Evolutionary conservation across 768 basidiomycete genomes (phyloP).

Genomic region (Peribolospora baueri): DNA sequence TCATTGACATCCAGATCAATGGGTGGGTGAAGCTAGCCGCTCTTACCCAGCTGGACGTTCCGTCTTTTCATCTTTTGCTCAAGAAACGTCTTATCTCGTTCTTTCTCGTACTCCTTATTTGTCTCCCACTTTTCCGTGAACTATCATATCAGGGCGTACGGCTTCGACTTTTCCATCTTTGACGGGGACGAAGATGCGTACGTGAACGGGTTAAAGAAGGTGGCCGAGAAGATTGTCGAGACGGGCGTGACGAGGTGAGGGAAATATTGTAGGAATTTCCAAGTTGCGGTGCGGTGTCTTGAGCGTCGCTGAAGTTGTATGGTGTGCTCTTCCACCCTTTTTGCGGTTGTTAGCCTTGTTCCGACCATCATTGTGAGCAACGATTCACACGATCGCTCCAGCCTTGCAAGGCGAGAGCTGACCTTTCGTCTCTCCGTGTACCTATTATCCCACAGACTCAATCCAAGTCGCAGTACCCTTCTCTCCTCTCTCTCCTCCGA

Average conservation of each 20-base stretch:
- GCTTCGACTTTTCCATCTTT: conserved; percentile 66
- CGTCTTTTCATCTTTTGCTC: too few species aligned
- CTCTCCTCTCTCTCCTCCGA: conserved; percentile 37
- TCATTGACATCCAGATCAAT: conserved; percentile 71
- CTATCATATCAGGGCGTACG: conserved; percentile 28
- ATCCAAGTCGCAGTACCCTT: conserved; percentile 27
- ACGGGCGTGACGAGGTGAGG: conserved; percentile 68
- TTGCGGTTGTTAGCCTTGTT: too few species aligned
- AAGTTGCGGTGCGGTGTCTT: too few species aligned
- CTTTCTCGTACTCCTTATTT: too few species aligned
- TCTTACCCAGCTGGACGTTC: too few species aligned
- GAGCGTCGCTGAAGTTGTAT: too few species aligned
- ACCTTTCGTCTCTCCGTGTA: conserved; percentile 10
- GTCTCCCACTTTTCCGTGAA: too few species aligned
- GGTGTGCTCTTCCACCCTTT: too few species aligned
- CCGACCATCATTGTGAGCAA: too few species aligned
- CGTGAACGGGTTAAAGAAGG: conserved; percentile 36
- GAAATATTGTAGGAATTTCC: too few species aligned
- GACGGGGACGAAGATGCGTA: conserved; percentile 41
- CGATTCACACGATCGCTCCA: conserved; percentile 1
- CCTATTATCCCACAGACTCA: conserved; percentile 24
- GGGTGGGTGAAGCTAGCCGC: conserved; percentile 20
- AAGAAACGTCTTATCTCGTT: too few species aligned
- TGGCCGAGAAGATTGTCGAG: conserved; percentile 54
- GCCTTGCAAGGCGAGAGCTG: conserved; percentile 6